Percentiles rank a stretch among this genome's conserved stretches.
These are phyloP conservation scores for Collybia nuda DNA, from an alignment of 768 basidiomycete genomes.

Conservation along the genomic window DNA sequence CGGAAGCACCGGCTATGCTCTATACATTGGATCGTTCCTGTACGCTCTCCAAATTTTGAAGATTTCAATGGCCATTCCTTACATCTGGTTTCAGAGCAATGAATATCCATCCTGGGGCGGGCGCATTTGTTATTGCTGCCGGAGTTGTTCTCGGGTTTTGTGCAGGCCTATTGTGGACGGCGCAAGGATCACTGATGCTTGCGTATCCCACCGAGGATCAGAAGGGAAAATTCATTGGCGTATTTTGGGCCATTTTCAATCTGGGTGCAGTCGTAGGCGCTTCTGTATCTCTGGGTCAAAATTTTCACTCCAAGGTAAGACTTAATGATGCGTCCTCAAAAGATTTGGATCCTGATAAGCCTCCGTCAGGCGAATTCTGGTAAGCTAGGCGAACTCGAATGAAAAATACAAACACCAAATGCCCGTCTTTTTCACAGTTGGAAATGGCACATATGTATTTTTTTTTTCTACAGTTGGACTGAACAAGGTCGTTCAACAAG, in stretches of 20 bases:
- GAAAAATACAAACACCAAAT: not conserved
- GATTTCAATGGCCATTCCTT: not conserved
- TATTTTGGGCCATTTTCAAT: conserved; percentile 88
- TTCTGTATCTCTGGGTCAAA: conserved; percentile 70
- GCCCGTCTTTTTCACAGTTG: conserved; percentile 37
- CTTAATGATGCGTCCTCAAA: conserved; percentile 1
- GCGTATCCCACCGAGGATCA: conserved; percentile 79
- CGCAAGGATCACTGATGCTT: conserved; percentile 81
- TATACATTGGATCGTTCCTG: conserved; percentile 77
- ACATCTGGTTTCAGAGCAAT: conserved; percentile 42
- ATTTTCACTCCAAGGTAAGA: conserved; percentile 60
- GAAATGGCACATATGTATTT: conserved; percentile 76
- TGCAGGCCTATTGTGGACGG: conserved; percentile 75
- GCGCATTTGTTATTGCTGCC: conserved; percentile 68
- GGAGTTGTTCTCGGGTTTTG: conserved; percentile 77
- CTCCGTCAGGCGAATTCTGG: conserved; percentile 33
- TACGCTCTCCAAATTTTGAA: conserved; percentile 28
- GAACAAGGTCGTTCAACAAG: not conserved
- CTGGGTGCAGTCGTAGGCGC: conserved; percentile 79
- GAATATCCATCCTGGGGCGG: conserved; percentile 65
- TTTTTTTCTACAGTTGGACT: not conserved
- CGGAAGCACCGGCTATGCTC: conserved; percentile 73
- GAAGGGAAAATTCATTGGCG: conserved; percentile 77
- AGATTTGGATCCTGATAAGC: conserved; percentile 15
- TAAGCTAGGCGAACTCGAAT: conserved; percentile 17